Evolutionary conservation across 2,329 filamentous ascomycete species (phyloP).

Genomic region (Ampelomyces quisqualis): DNA sequence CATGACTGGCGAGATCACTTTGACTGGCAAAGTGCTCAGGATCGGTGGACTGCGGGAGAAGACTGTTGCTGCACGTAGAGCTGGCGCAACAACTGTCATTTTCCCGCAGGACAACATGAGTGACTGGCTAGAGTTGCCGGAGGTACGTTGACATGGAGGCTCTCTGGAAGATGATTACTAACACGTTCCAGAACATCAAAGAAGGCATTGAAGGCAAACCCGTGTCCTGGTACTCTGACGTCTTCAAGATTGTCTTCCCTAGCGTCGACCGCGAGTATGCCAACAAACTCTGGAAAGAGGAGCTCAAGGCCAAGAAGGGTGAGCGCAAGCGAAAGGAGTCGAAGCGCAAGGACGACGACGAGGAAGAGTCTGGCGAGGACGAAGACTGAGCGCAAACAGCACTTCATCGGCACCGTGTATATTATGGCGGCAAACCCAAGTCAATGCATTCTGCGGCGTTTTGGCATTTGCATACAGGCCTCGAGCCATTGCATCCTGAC

Average conservation of each 20-base stretch:
- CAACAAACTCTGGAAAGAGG: slow-evolving; percentile 70
- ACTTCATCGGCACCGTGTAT: no score
- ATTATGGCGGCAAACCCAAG: no score
- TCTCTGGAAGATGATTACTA: slow-evolving; percentile 6
- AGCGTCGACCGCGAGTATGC: slow-evolving; percentile 71
- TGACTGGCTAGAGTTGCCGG: slow-evolving; percentile 94
- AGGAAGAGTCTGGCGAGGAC: slow-evolving; percentile 40
- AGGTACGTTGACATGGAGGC: slow-evolving; percentile 62
- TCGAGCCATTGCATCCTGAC: no score
- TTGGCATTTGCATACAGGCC: neutral
- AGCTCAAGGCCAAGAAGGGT: slow-evolving; percentile 49
- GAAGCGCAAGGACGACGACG: slow-evolving; percentile 50
- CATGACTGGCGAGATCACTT: slow-evolving; percentile 96
- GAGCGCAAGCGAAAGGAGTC: slow-evolving; percentile 39
- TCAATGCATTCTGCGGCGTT: neutral
- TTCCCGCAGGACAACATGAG: slow-evolving; percentile 95
- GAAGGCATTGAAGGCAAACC: slow-evolving; percentile 89
- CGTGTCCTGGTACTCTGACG: slow-evolving; percentile 89
- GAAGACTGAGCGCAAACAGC: no score
- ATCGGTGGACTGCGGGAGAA: slow-evolving; percentile 96
- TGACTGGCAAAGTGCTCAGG: slow-evolving; percentile 92
- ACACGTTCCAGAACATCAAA: slow-evolving; percentile 81
- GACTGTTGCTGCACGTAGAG: slow-evolving; percentile 89
- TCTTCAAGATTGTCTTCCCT: slow-evolving; percentile 89
- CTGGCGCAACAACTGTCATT: slow-evolving; percentile 88